Conservation (phyloP, 257 asterid genomes). For the Euphrasia confusa region DNA sequence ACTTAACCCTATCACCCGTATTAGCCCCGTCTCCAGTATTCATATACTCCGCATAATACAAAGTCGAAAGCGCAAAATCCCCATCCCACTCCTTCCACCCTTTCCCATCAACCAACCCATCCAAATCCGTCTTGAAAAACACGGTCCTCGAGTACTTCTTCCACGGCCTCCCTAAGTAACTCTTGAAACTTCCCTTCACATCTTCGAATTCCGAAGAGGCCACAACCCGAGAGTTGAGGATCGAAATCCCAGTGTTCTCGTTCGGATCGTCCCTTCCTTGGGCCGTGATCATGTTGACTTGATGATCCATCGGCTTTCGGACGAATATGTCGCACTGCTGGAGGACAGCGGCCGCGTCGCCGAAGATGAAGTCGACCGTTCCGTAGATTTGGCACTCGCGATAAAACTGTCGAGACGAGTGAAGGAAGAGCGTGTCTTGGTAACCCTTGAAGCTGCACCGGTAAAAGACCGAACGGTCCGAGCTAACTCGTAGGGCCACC, state of each 20-base stretch:
- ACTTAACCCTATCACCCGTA: constrained; percentile 40
- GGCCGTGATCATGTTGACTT: constrained; percentile 59
- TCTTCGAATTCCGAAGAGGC: constrained; percentile 34
- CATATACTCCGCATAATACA: constrained; percentile 60
- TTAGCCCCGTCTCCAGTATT: constrained; percentile 61
- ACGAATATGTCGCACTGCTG: constrained; percentile 57
- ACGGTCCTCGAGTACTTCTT: constrained; percentile 54
- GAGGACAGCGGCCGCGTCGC: constrained; percentile 51
- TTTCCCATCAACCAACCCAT: constrained; percentile 41
- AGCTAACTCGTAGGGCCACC: constrained; percentile 50
- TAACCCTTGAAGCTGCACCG: constrained; percentile 66
- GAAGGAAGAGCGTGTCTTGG: constrained; percentile 63
- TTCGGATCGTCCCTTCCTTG: constrained; percentile 50
- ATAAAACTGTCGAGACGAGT: constrained; percentile 58
- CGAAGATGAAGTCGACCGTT: constrained; percentile 65
- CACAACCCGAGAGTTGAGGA: constrained; percentile 40
- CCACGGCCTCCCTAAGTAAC: constrained; percentile 70
- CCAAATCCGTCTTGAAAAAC: constrained; percentile 45
- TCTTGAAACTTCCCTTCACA: constrained; percentile 32
- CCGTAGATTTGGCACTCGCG: constrained; percentile 63
- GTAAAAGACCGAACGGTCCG: constrained; percentile 51
- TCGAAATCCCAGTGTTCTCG: constrained; percentile 57
- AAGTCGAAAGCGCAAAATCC: constrained; percentile 49
- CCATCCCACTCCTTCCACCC: constrained; percentile 72
- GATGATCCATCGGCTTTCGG: constrained; percentile 48